Base-by-base conservation (phyloP, 2,329 filamentous ascomycete genomes). In the Colletotrichum destructivum region DNA sequence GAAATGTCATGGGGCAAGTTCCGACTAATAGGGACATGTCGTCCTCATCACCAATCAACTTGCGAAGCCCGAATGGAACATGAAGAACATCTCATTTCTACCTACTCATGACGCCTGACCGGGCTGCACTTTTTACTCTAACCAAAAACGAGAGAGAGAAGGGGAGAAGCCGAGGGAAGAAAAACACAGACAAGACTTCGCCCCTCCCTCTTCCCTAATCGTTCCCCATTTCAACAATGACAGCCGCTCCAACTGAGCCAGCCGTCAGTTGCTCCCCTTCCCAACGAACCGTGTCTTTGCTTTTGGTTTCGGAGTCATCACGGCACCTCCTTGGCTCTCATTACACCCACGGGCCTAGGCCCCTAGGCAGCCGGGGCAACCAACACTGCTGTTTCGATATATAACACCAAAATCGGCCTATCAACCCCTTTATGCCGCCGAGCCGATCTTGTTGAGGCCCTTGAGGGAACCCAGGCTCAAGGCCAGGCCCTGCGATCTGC, bases 391-490 rank as follows among this genome's bases (percentile, higher is more conserved):
- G 47, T 72, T 40, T 72, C 54, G 59, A 63, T 64, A 72, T 69
- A 60, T 69, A 55, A 65, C 65, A 59, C 23, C 64, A 52, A 47
- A 18, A 49, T 52, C 54, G 18, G 18, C 7, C 46, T 31, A n/a
- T 63, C 38, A 11, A 31, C 47, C 21, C 42, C 31, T 35, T 76
- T 71, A 82, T 64, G 82, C 82, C 42, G 80, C 78, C 42, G 84
- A 84, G 69, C 88, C 89, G 77, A 92, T 91, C 84, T 96, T 96
- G 86, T 95, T 98, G 74, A 99, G 86, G 2, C 96, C 96, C 86
- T 98, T 99, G 78, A 99, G 87, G 61, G 94, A 97, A 42, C 96
- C 96, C 75, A 99, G 86, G 84, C 96, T 98, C 76, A 99, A 86
- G 13, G 96, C 96, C 79, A 99, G 87, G 60, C 96, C 96, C 85